Percentiles rank a stretch among this genome's conserved stretches.
phyloP scores from a whole-genome alignment of 768 basidiomycete species.

The Boletus bicolor region DNA sequence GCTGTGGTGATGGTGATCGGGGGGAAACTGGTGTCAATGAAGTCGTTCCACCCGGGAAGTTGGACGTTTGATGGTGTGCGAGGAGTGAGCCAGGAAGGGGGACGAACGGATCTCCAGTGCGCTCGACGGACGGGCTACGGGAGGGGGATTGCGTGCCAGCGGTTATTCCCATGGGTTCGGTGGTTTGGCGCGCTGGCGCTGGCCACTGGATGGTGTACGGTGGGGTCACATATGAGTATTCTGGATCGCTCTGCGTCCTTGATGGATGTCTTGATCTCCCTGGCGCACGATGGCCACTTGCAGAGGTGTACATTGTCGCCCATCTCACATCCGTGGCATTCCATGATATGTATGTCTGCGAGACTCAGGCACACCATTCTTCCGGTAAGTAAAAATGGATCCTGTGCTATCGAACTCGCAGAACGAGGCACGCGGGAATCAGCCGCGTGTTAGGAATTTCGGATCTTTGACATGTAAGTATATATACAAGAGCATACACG shows the following conservation, averaged over 20 bases:
- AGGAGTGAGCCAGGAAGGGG: slow-evolving; percentile 9
- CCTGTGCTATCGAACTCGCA: not conserved
- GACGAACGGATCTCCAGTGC: slow-evolving; percentile 9
- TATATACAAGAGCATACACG: slow-evolving; percentile 24
- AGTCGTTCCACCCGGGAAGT: slow-evolving; percentile 2
- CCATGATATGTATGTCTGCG: not conserved
- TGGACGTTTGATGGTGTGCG: slow-evolving; percentile 4
- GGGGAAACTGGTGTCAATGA: slow-evolving; percentile 18
- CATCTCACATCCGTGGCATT: not conserved
- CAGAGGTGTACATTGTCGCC: slow-evolving; percentile 15
- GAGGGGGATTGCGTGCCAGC: slow-evolving; percentile 9
- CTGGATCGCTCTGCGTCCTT: slow-evolving; percentile 25
- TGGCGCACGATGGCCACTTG: slow-evolving; percentile 5
- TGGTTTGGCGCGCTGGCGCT: slow-evolving; percentile 22
- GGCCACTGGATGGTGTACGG: slow-evolving; percentile 28
- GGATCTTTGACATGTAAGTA: not conserved
- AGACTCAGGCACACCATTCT: not conserved
- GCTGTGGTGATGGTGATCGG: slow-evolving; percentile 19
- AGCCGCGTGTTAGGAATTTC: not conserved
- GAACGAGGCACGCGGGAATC: not conserved
- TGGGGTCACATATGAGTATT: slow-evolving; percentile 15
- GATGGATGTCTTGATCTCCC: slow-evolving; percentile 10
- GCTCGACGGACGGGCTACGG: slow-evolving; percentile 25
- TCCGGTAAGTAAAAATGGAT: not conserved
- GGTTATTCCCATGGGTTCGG: slow-evolving; percentile 11